Evolutionary conservation across 768 basidiomycete species (phyloP).

Genomic region (Suillus hirtellus): DNA sequence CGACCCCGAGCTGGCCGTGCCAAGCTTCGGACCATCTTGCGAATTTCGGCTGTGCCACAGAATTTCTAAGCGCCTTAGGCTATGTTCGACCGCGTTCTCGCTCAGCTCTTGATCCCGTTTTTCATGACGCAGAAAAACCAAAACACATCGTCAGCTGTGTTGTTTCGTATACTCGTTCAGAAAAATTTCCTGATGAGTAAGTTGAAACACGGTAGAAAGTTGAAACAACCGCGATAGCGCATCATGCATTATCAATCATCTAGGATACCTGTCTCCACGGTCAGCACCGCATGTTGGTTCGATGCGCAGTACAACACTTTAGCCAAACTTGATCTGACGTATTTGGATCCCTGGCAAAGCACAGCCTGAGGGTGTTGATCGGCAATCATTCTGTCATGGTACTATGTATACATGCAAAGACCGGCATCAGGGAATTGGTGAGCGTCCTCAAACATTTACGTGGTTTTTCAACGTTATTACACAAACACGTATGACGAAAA

Average conservation of each 20-base stretch:
- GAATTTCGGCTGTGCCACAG: neutral
- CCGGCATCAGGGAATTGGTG: too few species aligned
- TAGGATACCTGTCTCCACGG: neutral
- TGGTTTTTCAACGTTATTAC: too few species aligned
- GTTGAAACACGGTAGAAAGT: neutral
- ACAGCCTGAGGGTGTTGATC: conserved; percentile 4
- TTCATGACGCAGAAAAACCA: neutral
- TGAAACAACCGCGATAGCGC: neutral
- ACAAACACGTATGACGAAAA: too few species aligned
- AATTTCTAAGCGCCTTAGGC: neutral
- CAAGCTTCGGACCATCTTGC: neutral
- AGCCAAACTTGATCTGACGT: conserved; percentile 3
- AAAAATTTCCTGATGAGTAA: neutral
- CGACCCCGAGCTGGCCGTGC: neutral
- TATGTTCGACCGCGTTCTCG: neutral
- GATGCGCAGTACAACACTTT: conserved; percentile 7
- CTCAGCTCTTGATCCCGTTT: too few species aligned
- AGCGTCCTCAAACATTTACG: too few species aligned
- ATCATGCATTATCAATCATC: neutral
- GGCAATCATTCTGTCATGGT: neutral
- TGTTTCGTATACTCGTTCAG: neutral
- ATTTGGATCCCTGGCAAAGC: too few species aligned
- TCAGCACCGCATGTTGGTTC: neutral
- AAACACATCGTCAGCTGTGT: neutral
- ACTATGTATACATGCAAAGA: neutral